Percentiles rank a stretch among this genome's conserved stretches.
Conservation (phyloP, 495 filamentous ascomycete species). For the Filosporella fistucella region DNA sequence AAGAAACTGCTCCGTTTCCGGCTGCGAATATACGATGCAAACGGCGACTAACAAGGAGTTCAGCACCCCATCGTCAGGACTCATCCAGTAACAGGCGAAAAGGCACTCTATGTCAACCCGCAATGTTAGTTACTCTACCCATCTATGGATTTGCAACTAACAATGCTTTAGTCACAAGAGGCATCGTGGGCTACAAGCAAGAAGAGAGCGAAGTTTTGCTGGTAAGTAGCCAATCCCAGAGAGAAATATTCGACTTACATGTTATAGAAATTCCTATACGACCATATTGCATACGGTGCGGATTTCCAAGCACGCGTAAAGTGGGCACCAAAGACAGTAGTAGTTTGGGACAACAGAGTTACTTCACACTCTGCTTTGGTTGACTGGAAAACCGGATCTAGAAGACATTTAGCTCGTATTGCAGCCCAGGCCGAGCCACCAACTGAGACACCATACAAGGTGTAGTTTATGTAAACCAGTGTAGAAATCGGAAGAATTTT, state of each 20-base stretch:
- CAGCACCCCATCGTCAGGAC: conserved; percentile 77
- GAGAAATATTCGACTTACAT: conserved; percentile 63
- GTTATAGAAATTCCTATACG: conserved; percentile 83
- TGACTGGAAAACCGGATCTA: conserved; percentile 74
- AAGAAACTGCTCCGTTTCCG: no score
- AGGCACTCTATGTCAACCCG: conserved; percentile 80
- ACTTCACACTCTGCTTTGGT: conserved; percentile 73
- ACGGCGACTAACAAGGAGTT: no score
- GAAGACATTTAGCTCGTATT: conserved; percentile 77
- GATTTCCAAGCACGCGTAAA: conserved; percentile 88
- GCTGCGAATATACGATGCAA: no score
- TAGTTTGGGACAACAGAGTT: conserved; percentile 87
- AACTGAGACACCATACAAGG: conserved; percentile 63
- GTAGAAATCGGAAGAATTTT: no score
- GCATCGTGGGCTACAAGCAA: conserved; percentile 62
- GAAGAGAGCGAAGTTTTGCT: conserved; percentile 64
- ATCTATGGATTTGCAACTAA: not conserved
- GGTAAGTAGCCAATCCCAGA: conserved; percentile 45
- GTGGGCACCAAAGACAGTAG: conserved; percentile 77
- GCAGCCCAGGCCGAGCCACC: conserved; percentile 80
- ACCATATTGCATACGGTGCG: conserved; percentile 75
- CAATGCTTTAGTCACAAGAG: conserved; percentile 39
- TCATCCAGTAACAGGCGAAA: conserved; percentile 79
- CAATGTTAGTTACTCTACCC: conserved; percentile 59
- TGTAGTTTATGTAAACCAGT: no score